Percentiles rank a stretch among this genome's conserved stretches.
Conservation (phyloP, 1,139 yeast species). For the Candida sp. region DNA sequence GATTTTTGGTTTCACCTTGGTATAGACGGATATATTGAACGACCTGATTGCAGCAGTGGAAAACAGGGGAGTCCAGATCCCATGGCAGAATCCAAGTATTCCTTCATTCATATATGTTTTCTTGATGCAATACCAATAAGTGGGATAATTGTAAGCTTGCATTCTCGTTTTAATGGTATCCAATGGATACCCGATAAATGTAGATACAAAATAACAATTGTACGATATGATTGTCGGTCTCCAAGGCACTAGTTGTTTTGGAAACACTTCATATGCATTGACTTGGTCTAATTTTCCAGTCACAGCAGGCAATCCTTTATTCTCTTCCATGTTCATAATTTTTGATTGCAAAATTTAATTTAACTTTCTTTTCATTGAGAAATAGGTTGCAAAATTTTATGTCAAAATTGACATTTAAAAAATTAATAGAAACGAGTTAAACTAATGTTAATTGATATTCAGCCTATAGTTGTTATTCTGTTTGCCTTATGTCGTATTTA, state of each 20-base stretch:
- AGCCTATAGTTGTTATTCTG: too few species aligned
- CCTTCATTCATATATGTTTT: slow-evolving; percentile 5
- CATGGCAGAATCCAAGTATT: slow-evolving; percentile 4
- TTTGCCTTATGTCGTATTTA: too few species aligned
- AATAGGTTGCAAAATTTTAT: too few species aligned
- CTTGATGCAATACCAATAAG: slow-evolving; percentile 3
- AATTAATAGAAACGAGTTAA: too few species aligned
- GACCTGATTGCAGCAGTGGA: slow-evolving; percentile 5
- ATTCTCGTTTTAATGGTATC: slow-evolving; percentile 7
- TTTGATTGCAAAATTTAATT: not conserved
- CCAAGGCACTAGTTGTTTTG: slow-evolving; percentile 3
- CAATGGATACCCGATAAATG: slow-evolving; percentile 6
- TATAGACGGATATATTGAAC: slow-evolving; percentile 4
- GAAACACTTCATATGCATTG: slow-evolving; percentile 1
- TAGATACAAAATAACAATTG: slow-evolving; percentile 4
- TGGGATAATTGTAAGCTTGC: slow-evolving; percentile 4
- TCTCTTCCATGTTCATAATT: not conserved
- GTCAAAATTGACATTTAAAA: too few species aligned
- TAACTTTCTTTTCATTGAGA: too few species aligned
- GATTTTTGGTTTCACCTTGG: slow-evolving; percentile 3
- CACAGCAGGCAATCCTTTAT: not conserved
- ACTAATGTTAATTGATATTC: too few species aligned
- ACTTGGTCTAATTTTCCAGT: not conserved
- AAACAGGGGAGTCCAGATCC: slow-evolving; percentile 4
- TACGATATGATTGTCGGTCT: slow-evolving; percentile 6